These are phyloP conservation scores for Logfia minima DNA, from an alignment of 129 eudicot species.

Conservation along the genomic window DNA sequence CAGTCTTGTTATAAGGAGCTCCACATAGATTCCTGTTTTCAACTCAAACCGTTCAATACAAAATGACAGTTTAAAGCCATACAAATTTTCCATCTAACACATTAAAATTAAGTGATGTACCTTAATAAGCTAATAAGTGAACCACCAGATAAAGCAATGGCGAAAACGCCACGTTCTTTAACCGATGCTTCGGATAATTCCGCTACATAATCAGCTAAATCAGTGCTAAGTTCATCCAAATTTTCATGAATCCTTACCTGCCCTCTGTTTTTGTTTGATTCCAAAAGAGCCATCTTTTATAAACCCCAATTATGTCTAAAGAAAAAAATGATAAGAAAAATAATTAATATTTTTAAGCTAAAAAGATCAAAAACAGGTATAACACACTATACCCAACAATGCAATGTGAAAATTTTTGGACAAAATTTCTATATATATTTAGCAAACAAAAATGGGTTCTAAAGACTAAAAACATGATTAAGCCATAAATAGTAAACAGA, in stretches of 20 bases:
- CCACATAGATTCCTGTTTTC: constrained; percentile 75
- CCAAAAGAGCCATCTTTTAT: constrained; percentile 58
- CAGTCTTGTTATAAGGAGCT: constrained; percentile 81
- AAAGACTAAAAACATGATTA: constrained; percentile 13
- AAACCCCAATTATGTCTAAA: constrained; percentile 21
- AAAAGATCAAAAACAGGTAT: neutral
- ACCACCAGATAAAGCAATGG: constrained; percentile 92
- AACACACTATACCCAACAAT: constrained; percentile 10
- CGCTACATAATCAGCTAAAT: constrained; percentile 82
- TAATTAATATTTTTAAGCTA: constrained; percentile 6
- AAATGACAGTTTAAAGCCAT: neutral
- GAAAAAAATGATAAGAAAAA: neutral
- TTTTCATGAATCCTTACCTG: constrained; percentile 68
- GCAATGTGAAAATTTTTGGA: constrained; percentile 12
- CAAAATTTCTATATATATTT: neutral
- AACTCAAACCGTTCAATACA: constrained; percentile 16
- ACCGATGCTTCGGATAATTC: constrained; percentile 77
- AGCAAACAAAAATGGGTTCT: constrained; percentile 12
- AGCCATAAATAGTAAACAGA: constrained; percentile 4
- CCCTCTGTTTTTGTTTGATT: constrained; percentile 53
- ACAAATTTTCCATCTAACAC: neutral
- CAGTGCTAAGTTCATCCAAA: constrained; percentile 74
- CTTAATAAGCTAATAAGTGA: constrained; percentile 75
- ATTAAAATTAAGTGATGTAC: constrained; percentile 26
- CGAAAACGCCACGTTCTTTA: constrained; percentile 82